These are phyloP conservation scores for Phytophthora podocarpi DNA, from an alignment of 352 stramenopile species.

Conservation along the genomic window DNA sequence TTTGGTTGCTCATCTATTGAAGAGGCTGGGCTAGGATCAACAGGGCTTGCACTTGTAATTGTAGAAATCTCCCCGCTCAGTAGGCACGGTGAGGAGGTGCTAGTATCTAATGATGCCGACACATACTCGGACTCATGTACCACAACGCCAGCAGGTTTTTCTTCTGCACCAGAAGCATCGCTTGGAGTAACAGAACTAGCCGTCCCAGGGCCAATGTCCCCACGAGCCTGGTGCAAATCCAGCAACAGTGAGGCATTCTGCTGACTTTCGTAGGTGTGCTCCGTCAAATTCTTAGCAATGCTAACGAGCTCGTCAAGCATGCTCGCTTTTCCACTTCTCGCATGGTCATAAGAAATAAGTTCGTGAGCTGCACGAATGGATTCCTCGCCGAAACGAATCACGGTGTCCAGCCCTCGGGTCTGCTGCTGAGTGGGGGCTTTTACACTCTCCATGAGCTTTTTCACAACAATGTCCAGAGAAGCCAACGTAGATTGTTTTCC, in stretches of 20 bases:
- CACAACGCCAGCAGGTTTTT: constrained; percentile 2
- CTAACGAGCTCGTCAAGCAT: constrained; percentile 31
- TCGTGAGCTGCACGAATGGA: constrained; percentile 23
- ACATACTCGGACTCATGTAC: constrained; percentile 18
- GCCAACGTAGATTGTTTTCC: constrained; percentile 7
- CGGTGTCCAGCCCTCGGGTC: not conserved
- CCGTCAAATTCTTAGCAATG: constrained; percentile 18
- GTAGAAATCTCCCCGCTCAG: constrained; percentile 18
- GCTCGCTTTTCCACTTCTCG: constrained; percentile 2
- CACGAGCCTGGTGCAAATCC: constrained; percentile 24
- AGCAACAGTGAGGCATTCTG: constrained; percentile 16
- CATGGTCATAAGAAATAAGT: not conserved
- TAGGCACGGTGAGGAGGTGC: constrained; percentile 22
- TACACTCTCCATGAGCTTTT: constrained; percentile 17
- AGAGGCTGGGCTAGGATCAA: constrained; percentile 13
- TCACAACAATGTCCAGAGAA: constrained; percentile 21
- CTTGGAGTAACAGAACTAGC: constrained; percentile 4
- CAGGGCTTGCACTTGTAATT: not conserved
- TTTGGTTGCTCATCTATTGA: constrained; percentile 2
- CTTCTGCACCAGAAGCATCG: constrained; percentile 12
- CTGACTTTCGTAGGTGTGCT: constrained; percentile 24
- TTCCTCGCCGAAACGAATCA: constrained; percentile 29
- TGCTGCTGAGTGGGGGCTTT: not conserved
- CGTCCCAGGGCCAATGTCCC: not conserved
- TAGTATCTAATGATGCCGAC: constrained; percentile 16